phyloP scores from a whole-genome alignment of 441 rosid species.

The Adansonia rubrostipa region DNA sequence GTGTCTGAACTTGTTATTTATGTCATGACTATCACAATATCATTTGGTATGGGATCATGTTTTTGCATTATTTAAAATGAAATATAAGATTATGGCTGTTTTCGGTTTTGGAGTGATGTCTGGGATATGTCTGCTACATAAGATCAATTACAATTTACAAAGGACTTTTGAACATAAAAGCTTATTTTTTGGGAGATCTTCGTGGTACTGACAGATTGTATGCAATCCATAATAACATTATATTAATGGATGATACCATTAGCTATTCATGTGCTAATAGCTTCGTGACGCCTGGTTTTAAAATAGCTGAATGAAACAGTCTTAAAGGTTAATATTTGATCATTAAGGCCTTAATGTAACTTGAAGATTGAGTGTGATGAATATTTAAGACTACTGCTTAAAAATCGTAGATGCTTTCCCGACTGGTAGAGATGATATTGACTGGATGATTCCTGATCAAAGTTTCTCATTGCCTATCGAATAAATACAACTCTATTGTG shows the following conservation, averaged over 20 bases:
- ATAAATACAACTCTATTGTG: background rate
- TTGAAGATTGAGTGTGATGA: background rate
- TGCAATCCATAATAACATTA: background rate
- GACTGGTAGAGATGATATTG: background rate
- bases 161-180: background rate
- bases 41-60: background rate
- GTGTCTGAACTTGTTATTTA: conserved; percentile 15
- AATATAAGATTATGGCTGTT: conserved; percentile 6
- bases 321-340: conserved; percentile 8
- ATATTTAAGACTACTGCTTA: background rate
- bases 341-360: background rate
- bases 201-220: conserved; percentile 15
- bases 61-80: conserved; percentile 5
- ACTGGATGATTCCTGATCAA: conserved; percentile 9
- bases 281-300: conserved; percentile 2
- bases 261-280: background rate
- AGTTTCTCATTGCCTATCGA: background rate
- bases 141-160: conserved; percentile 8
- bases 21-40: background rate
- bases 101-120: background rate
- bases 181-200: conserved; percentile 1
- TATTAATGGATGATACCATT: background rate
- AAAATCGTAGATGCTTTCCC: conserved; percentile 8
- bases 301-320: conserved; percentile 13
- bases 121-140: background rate